Percentiles rank a stretch among this genome's conserved stretches.
These are phyloP conservation scores for Fusarium sp. DNA, from an alignment of 2,329 filamentous ascomycete species.

Conservation along the genomic window DNA sequence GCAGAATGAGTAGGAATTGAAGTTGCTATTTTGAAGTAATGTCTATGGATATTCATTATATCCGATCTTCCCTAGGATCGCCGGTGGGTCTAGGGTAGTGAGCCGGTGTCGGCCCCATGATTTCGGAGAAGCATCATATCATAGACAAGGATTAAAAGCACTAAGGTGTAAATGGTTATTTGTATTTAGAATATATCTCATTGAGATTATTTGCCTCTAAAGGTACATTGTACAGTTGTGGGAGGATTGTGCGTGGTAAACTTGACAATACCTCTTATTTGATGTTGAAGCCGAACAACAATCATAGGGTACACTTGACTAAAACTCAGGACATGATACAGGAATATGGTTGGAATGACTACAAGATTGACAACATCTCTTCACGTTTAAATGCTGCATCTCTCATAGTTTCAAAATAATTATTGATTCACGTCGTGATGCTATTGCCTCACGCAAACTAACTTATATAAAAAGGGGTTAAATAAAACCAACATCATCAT, in stretches of 20 bases:
- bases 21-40: background rate
- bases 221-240: background rate
- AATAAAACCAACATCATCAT: constrained; percentile 40
- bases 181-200: background rate
- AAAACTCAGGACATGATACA: background rate
- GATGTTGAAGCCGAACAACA: rapidly evolving
- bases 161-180: background rate
- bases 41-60: background rate
- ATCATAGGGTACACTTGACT: rapidly evolving
- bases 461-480: constrained; percentile 22
- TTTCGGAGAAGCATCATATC: background rate
- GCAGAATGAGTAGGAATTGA: background rate
- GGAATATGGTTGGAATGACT: background rate
- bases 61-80: constrained; percentile 1
- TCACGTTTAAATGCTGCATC: background rate
- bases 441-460: constrained; percentile 16
- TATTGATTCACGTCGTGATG: constrained; percentile 15
- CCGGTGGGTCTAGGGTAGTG: constrained; percentile 35
- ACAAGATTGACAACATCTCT: background rate
- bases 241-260: background rate
- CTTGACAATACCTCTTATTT: background rate
- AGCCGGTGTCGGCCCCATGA: background rate
- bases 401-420: background rate
- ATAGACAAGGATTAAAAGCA: background rate
- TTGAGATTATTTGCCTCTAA: too few species aligned